Conservation (phyloP, 148 eudicot genomes). For the Simmondsia chinensis region DNA sequence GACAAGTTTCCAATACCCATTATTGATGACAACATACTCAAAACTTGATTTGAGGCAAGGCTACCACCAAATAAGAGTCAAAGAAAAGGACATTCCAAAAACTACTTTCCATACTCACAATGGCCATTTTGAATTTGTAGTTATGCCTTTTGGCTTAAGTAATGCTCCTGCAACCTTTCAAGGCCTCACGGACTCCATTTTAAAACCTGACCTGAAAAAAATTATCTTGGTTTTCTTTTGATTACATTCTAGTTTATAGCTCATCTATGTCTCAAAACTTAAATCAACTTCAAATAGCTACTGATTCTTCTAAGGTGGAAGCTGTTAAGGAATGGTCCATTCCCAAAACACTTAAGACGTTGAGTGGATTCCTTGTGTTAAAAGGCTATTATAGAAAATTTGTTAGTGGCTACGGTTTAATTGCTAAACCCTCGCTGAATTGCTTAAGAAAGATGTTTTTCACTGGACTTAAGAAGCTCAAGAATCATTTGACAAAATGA, state of each 20-base stretch:
- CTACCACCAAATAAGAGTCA: too few species aligned
- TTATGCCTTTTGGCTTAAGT: too few species aligned
- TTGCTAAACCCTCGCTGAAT: too few species aligned
- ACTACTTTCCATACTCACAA: background rate
- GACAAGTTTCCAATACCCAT: too few species aligned
- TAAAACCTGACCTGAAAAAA: too few species aligned
- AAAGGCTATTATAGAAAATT: background rate
- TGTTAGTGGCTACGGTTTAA: too few species aligned
- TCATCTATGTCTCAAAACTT: background rate
- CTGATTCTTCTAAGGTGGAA: background rate
- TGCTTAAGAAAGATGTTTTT: background rate
- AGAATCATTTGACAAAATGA: background rate
- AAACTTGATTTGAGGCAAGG: too few species aligned
- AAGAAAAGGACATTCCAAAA: too few species aligned
- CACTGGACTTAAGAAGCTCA: background rate
- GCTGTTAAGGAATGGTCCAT: background rate
- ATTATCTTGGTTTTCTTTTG: too few species aligned
- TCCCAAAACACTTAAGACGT: background rate
- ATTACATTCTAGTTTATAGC: background rate
- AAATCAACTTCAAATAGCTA: background rate
- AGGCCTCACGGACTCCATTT: background rate
- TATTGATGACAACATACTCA: too few species aligned
- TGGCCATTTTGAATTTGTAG: background rate
- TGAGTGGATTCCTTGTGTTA: background rate
- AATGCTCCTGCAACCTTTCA: slow-evolving; percentile 1